Conservation (phyloP, 768 basidiomycete genomes). For the Amanita jacksonii region DNA sequence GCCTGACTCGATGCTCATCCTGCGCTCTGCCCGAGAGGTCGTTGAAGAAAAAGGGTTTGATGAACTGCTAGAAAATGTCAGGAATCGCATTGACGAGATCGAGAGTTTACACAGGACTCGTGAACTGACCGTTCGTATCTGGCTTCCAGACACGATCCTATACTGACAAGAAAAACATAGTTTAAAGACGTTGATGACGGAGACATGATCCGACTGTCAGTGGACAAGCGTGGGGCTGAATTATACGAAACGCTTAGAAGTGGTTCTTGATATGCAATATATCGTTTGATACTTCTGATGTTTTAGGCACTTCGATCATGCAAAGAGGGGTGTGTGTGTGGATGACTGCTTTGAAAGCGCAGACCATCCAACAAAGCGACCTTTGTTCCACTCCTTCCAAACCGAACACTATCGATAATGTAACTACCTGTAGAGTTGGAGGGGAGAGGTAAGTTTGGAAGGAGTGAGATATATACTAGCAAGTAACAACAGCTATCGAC, state of each 20-base stretch:
- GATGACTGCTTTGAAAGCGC: background rate
- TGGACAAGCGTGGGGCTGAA: conserved; percentile 46
- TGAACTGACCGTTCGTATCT: conserved; percentile 50
- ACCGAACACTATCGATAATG: background rate
- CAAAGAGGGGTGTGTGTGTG: background rate
- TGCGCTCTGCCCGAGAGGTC: conserved; percentile 64
- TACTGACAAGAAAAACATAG: conserved; percentile 22
- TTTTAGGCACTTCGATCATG: too few relatives aligned
- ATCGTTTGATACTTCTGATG: too few relatives aligned
- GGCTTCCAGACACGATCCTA: conserved; percentile 32
- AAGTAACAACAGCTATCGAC: conserved; percentile 5
- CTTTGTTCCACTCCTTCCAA: background rate
- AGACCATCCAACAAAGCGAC: background rate
- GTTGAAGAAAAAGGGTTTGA: conserved; percentile 72
- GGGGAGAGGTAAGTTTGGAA: background rate
- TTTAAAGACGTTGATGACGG: conserved; percentile 42
- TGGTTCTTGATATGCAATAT: background rate
- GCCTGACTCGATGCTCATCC: conserved; percentile 70
- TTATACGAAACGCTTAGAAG: conserved; percentile 17
- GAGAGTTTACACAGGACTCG: conserved; percentile 75
- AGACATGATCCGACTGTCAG: conserved; percentile 39
- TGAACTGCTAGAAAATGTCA: conserved; percentile 61
- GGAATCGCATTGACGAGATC: conserved; percentile 76
- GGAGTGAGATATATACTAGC: conserved; percentile 5
- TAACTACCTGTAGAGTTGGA: background rate